Evolutionary conservation across 2,329 filamentous ascomycete genomes (phyloP).

Genomic region (Colletotrichum tropicale): DNA sequence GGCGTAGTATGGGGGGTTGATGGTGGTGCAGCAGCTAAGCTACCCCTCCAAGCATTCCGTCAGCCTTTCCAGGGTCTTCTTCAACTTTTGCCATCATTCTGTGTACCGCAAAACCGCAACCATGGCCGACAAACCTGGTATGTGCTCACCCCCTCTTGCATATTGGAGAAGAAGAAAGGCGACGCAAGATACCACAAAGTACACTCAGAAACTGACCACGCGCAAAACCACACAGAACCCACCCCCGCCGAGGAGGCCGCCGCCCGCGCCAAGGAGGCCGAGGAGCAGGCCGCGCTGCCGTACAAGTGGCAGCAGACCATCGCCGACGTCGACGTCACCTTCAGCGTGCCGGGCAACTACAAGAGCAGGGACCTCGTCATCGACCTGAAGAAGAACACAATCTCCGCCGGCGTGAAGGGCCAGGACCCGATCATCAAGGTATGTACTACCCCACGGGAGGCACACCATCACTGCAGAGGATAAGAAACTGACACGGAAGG

Average conservation of each 20-base stretch:
- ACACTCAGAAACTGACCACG: background rate
- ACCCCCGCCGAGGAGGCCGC: constrained; percentile 62
- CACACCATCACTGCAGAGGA: background rate
- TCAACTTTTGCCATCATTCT: constrained; percentile 23
- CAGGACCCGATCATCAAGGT: constrained; percentile 85
- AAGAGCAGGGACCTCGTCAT: constrained; percentile 86
- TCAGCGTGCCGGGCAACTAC: constrained; percentile 79
- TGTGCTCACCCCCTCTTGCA: background rate
- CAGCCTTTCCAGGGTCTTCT: constrained; percentile 13
- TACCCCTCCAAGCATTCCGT: constrained; percentile 25
- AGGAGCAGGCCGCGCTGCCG: constrained; percentile 88
- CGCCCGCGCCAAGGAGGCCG: constrained; percentile 73
- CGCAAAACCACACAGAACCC: constrained; percentile 44
- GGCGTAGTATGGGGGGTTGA: background rate
- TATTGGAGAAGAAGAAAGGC: too few relatives aligned
- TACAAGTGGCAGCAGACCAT: constrained; percentile 99
- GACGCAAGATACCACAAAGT: too few relatives aligned
- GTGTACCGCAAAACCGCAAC: constrained; percentile 11
- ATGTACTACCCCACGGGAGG: constrained; percentile 27
- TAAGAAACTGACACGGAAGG: background rate
- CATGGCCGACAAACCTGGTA: constrained; percentile 44
- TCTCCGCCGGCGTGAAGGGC: constrained; percentile 86
- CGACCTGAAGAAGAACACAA: constrained; percentile 77
- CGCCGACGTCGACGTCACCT: constrained; percentile 80
- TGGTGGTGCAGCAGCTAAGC: background rate